Base-by-base conservation (phyloP, 2,329 filamentous ascomycete genomes). In the Sarocladium oryzae region DNA sequence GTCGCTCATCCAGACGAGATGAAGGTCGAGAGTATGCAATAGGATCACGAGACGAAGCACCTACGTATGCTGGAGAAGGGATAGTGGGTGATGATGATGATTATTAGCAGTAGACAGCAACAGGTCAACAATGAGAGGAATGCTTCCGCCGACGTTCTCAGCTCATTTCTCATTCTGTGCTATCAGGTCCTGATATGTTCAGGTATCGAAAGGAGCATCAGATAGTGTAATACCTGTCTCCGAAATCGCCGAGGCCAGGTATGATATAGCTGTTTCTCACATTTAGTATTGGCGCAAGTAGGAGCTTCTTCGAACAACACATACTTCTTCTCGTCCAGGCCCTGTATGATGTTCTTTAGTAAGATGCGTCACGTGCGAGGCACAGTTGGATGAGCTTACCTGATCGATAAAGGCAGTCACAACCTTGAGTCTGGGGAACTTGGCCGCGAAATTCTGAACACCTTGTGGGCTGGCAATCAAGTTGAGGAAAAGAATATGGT, bases 391-490 rank as follows among this genome's bases (percentile, higher is more conserved):
- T 37, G 48, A 37, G 64, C 70, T 57, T 64, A 79, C 77, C 69
- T 92, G 81, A 65, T 99, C 93, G 62, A 99, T 86, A 66, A 99
- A 99, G 9, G 93, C 89, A 8, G 93, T 97, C 46, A 99, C 89
- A 18, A 99, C 88, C 56, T 91, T 82, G 54, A 97, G 76, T 62
- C 87, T 89, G 35, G 93, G 92, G 63, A 95, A 96, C 61, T 86
- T 88, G 61, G 87, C 80, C 9, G 91, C 88, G 69, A 99, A 97
- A 61, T 88, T 91, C 61, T 83, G 81, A 57, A 95, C 87, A 5
- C 93, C 93, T 64, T 96, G 86, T 0, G 93, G 93, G 65, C 91
- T 96, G n/a, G 93, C 91, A 64, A 99, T 96, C 55, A 99, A 75
- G 68, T 99, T 99, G 53, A 99, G 77, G 73, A 99, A 99, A 35